Conservation (phyloP, 2,329 filamentous ascomycete genomes). For the Annulohypoxylon truncatum region DNA sequence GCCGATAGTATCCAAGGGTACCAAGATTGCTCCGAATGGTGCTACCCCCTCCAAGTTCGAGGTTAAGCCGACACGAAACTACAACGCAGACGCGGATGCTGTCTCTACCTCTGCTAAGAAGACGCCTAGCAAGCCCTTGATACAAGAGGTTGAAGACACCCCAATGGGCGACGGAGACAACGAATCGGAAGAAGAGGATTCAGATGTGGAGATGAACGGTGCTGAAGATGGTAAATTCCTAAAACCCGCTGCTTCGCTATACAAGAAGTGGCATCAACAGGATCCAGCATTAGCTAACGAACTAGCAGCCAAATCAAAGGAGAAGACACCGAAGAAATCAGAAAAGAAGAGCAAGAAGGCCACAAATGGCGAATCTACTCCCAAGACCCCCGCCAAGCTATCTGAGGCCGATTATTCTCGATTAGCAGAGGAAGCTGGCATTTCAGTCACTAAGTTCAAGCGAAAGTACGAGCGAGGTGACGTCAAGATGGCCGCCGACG, state of each 20-base stretch:
- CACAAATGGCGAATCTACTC: conserved; percentile 46
- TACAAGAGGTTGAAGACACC: conserved; percentile 55
- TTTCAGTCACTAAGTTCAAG: conserved; percentile 81
- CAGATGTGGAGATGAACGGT: conserved; percentile 52
- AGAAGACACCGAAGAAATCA: conserved; percentile 53
- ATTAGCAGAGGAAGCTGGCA: conserved; percentile 73
- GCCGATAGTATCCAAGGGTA: conserved; percentile 81
- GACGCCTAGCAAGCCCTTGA: conserved; percentile 54
- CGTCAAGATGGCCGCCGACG: conserved; percentile 73
- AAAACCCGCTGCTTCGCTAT: conserved; percentile 18
- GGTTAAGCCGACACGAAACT: conserved; percentile 91
- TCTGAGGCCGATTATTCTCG: conserved; percentile 68
- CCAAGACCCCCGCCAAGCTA: conserved; percentile 55
- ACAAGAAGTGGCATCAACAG: conserved; percentile 19
- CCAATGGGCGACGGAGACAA: conserved; percentile 58
- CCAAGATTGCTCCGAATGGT: conserved; percentile 80
- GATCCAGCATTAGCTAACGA: conserved; percentile 45
- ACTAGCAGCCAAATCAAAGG: conserved; percentile 52
- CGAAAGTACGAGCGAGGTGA: conserved; percentile 82
- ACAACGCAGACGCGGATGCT: conserved; percentile 94
- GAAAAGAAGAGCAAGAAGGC: conserved; percentile 52
- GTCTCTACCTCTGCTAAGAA: conserved; percentile 62
- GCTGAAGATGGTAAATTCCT: conserved; percentile 48
- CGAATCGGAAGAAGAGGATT: conserved; percentile 56
- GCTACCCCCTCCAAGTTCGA: conserved; percentile 81